Conservation (phyloP, 129 eudicot species). For the Smallanthus sonchifolius region DNA sequence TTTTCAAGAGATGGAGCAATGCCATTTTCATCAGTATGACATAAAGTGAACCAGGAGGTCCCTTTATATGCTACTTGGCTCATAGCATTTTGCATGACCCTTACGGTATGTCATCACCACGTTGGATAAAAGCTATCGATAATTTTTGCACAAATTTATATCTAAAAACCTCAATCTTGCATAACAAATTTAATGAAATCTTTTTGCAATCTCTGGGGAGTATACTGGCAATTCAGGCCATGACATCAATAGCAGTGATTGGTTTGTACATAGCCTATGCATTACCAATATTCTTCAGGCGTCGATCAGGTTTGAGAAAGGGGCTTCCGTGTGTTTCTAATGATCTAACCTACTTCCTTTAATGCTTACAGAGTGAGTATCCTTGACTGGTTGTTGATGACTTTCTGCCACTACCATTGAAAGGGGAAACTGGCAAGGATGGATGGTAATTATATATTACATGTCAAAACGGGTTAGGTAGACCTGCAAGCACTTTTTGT, state of each 20-base stretch:
- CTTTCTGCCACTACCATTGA: background rate
- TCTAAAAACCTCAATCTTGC: too few relatives aligned
- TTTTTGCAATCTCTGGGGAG: too few relatives aligned
- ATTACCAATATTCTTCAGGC: too few relatives aligned
- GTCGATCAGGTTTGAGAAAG: too few relatives aligned
- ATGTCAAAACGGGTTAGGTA: background rate
- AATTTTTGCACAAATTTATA: too few relatives aligned
- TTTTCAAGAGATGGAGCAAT: constrained; percentile 98
- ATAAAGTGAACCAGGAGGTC: constrained; percentile 90
- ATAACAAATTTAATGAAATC: too few relatives aligned
- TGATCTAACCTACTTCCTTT: background rate
- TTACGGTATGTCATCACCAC: too few relatives aligned
- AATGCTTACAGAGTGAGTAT: background rate
- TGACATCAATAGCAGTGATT: too few relatives aligned
- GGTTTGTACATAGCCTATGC: too few relatives aligned
- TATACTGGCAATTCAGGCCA: too few relatives aligned
- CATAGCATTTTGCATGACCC: constrained; percentile 5
- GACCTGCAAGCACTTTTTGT: background rate
- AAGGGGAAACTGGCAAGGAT: background rate
- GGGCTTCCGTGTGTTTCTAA: too few relatives aligned
- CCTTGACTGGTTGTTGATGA: constrained; percentile 5
- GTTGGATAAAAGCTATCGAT: too few relatives aligned
- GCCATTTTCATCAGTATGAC: constrained; percentile 89
- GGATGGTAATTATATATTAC: background rate
- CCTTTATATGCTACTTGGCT: constrained; percentile 93